Evolutionary conservation across 306 rosid genomes (phyloP).

Genomic region (Quercus parvula): DNA sequence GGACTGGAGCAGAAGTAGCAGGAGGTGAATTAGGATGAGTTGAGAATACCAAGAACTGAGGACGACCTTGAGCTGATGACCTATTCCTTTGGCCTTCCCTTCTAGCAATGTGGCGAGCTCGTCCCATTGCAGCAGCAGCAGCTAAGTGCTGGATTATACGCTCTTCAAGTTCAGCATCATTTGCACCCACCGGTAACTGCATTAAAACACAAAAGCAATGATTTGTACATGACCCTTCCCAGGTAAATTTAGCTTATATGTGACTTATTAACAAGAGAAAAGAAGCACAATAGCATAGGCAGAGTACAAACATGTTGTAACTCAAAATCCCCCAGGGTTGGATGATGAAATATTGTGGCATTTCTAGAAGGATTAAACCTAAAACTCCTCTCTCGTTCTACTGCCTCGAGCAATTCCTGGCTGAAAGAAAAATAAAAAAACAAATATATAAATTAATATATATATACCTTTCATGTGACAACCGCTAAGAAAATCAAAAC

Average conservation of each 20-base stretch:
- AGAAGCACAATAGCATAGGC: constrained; percentile 20
- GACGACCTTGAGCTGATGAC: constrained; percentile 85
- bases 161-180: constrained; percentile 95
- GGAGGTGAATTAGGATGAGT: constrained; percentile 69
- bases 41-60: constrained; percentile 79
- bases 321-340: constrained; percentile 93
- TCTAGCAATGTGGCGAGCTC: constrained; percentile 90
- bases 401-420: constrained; percentile 90
- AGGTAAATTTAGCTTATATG: background rate
- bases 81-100: constrained; percentile 90
- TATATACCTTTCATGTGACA: constrained; percentile 5
- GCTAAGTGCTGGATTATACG: constrained; percentile 95
- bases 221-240: constrained; percentile 14
- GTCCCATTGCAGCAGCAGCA: constrained; percentile 99
- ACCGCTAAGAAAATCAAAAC: background rate
- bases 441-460: constrained; percentile 4
- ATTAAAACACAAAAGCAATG: constrained; percentile 18
- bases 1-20: constrained; percentile 51
- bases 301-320: constrained; percentile 77
- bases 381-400: constrained; percentile 77
- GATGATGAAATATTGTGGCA: constrained; percentile 91
- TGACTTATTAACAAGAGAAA: constrained; percentile 7
- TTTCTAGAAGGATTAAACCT: constrained; percentile 79
- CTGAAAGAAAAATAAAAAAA: constrained; percentile 38
- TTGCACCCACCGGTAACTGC: constrained; percentile 93